Base-by-base conservation (phyloP, 2,329 filamentous ascomycete genomes). In the Colletotrichum sublineola region DNA sequence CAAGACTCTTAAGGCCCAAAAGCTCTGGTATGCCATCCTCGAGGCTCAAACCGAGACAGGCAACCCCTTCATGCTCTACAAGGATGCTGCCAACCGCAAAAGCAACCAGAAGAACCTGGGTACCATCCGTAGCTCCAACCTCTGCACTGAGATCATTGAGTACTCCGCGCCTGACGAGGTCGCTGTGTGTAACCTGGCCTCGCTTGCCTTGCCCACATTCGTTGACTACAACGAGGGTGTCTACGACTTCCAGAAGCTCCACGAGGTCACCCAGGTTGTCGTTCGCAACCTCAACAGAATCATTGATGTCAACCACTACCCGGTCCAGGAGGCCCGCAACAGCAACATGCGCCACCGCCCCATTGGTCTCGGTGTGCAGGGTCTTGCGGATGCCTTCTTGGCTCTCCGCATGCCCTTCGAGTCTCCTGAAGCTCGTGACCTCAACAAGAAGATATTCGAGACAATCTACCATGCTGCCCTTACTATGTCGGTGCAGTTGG, bases 41-140 rank as follows among this genome's bases (percentile, higher is more conserved):
- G 96, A 99, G 86, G 94, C 96, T 62, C 96, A 99, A 87, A 98
- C 96, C 44, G 96, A 99, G 90, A 99, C 96, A 57, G 96, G 96
- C 78, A 98, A 97, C 85, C 96, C 96, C 61, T 99, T 97, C 86
- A 99, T 99, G 94, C 92, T 98, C 73, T 99, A 99, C 92, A 99
- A 99, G 89, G 96, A 99, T 85, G 90, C 92, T 80, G 96, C 93
- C 91, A 99, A 99, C 90, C 91, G 91, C 83, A 99, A 99, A 93
- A 98, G 95, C 89, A 99, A 99, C 90, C 96, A 99, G 87, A 98
- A 99, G 92, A 99, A 99, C 85, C 89, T 99, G 42, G 96, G 96
- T 76, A 98, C 95, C 74, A 99, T 99, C 79, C 95, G 95, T 84
- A 98, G 94, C 88, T 99, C 96, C 80, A 99, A 99, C 84, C 89